Evolutionary conservation across 306 rosid genomes (phyloP).

Genomic region (Lupinus albus): DNA sequence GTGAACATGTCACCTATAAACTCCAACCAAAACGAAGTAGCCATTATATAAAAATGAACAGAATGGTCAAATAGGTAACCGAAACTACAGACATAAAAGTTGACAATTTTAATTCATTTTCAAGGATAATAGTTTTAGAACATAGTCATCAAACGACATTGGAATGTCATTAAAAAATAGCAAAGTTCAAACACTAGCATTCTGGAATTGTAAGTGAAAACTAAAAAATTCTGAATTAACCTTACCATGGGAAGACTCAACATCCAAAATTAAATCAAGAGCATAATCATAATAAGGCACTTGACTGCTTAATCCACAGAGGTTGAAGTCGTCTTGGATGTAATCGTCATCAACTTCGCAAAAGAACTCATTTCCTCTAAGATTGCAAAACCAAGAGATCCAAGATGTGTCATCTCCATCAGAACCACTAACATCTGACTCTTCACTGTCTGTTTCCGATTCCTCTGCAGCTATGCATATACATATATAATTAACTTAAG

Average conservation of each 20-base stretch:
- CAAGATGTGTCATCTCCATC: conserved; percentile 98
- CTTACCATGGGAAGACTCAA: conserved; percentile 96
- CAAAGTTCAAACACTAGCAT: not conserved
- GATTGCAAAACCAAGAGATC: conserved; percentile 99
- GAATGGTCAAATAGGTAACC: conserved; percentile 11
- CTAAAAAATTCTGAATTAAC: not conserved
- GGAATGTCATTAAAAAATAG: not conserved
- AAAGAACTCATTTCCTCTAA: conserved; percentile 94
- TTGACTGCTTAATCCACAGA: conserved; percentile 97
- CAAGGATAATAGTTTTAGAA: not conserved
- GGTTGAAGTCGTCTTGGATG: conserved; percentile 97
- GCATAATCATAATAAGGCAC: conserved; percentile 99
- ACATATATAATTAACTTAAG: conserved; percentile 31
- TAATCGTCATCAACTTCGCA: conserved; percentile 99
- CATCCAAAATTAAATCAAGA: conserved; percentile 95
- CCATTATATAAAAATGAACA: not conserved
- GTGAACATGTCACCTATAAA: conserved; percentile 91
- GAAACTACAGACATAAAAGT: not conserved
- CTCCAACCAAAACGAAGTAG: conserved; percentile 25
- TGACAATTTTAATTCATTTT: conserved; percentile 1
- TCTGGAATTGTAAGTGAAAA: not conserved
- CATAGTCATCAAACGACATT: conserved; percentile 3
- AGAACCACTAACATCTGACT: conserved; percentile 97
- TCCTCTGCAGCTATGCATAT: conserved; percentile 65
- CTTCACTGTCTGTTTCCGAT: conserved; percentile 94